Evolutionary conservation across 169 alveolate genomes (phyloP).

Genomic region (Amoebophrya sp.): DNA sequence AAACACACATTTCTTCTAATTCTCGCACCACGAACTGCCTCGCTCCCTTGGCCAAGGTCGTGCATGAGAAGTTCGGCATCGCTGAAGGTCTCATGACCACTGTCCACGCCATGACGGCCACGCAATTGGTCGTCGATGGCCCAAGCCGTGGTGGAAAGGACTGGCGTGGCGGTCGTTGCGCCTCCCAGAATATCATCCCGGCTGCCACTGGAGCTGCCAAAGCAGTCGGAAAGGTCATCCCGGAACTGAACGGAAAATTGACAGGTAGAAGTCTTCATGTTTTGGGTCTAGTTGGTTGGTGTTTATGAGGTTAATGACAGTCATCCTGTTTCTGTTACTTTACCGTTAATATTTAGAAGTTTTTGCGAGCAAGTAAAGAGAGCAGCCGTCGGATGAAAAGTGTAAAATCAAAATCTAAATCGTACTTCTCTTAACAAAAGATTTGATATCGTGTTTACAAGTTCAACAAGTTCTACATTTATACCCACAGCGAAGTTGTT

Average conservation of each 20-base stretch:
- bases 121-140: conserved; percentile 98
- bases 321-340: too few species aligned
- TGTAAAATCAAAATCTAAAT: too few species aligned
- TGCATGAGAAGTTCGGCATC: conserved; percentile 91
- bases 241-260: conserved; percentile 93
- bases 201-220: conserved; percentile 99
- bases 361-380: too few species aligned
- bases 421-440: too few species aligned
- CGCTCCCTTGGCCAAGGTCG: conserved; percentile 94
- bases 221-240: conserved; percentile 99
- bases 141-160: conserved; percentile 99
- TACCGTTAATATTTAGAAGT: too few species aligned
- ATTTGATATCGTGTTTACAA: too few species aligned
- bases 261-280: too few species aligned
- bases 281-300: too few species aligned
- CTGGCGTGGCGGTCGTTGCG: conserved; percentile 99
- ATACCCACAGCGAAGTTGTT: too few species aligned
- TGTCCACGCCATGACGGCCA: conserved; percentile 98
- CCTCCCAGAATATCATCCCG: conserved; percentile 92
- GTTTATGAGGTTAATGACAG: too few species aligned
- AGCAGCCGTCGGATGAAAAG: too few species aligned
- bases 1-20: conserved; percentile 65
- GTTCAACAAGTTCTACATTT: too few species aligned
- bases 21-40: conserved; percentile 97
- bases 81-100: conserved; percentile 99